These are phyloP conservation scores for Acrodontium crateriforme DNA, from an alignment of 2,329 filamentous ascomycete species.

Conservation along the genomic window DNA sequence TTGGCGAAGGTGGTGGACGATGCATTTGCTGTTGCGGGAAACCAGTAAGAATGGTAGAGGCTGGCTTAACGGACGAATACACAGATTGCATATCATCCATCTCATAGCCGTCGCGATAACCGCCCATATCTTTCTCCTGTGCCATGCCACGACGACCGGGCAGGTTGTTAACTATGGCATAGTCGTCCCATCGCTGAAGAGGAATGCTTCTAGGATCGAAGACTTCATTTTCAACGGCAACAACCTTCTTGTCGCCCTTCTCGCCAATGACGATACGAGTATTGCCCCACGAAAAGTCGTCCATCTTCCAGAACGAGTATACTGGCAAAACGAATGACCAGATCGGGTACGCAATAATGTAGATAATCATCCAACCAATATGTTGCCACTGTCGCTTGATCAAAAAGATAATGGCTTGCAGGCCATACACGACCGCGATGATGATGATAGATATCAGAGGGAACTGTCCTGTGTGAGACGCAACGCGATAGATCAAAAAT, in stretches of 20 bases:
- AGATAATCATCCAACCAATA: slow-evolving; percentile 99
- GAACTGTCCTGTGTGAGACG: slow-evolving; percentile 57
- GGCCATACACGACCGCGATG: slow-evolving; percentile 81
- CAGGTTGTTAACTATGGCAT: slow-evolving; percentile 71
- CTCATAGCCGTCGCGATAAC: slow-evolving; percentile 48
- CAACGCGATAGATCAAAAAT: slow-evolving; percentile 73
- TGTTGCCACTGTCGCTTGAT: slow-evolving; percentile 97
- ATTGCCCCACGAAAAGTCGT: slow-evolving; percentile 98
- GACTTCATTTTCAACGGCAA: slow-evolving; percentile 67
- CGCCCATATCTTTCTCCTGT: slow-evolving; percentile 14
- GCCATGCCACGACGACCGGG: slow-evolving; percentile 66
- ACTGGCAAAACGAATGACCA: slow-evolving; percentile 83
- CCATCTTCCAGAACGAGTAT: slow-evolving; percentile 99
- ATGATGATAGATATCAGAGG: slow-evolving; percentile 80
- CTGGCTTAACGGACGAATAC: slow-evolving; percentile 80
- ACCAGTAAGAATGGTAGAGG: slow-evolving; percentile 74
- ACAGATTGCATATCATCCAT: slow-evolving; percentile 97
- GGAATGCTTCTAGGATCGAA: slow-evolving; percentile 91
- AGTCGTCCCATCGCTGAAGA: slow-evolving; percentile 94
- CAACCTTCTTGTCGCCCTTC: slow-evolving; percentile 77
- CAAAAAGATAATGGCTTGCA: slow-evolving; percentile 92
- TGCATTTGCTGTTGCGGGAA: slow-evolving; percentile 44
- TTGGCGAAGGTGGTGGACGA: slow-evolving; percentile 65
- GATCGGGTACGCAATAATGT: slow-evolving; percentile 86
- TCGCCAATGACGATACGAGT: slow-evolving; percentile 95